These are phyloP conservation scores for Vigna unguiculata DNA, from an alignment of 306 rosid species.

Conservation along the genomic window DNA sequence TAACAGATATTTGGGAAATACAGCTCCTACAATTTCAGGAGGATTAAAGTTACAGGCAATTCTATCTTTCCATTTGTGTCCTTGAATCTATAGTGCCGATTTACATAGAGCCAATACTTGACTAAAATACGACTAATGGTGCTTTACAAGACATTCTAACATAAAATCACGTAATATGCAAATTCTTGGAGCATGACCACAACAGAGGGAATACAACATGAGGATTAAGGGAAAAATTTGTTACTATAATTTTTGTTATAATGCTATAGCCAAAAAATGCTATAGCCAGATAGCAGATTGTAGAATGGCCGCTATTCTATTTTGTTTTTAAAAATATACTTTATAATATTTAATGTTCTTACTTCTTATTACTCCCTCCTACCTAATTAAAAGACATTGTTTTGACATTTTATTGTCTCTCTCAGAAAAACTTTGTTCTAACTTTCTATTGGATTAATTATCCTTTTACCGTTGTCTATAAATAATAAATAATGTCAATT, in stretches of 20 bases:
- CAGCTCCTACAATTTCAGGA: neutral
- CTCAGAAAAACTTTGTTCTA: too few species aligned
- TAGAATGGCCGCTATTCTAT: too few species aligned
- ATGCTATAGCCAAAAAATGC: too few species aligned
- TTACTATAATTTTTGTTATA: neutral
- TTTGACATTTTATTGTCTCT: too few species aligned
- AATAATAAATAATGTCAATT: too few species aligned
- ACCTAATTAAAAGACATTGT: too few species aligned
- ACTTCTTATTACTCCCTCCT: too few species aligned
- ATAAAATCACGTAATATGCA: neutral
- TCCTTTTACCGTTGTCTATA: too few species aligned
- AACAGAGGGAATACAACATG: neutral
- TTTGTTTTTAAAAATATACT: too few species aligned
- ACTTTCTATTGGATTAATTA: too few species aligned
- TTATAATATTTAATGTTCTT: too few species aligned
- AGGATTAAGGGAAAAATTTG: neutral
- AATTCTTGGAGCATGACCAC: neutral
- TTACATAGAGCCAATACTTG: neutral
- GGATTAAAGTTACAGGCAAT: neutral
- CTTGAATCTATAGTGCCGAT: neutral
- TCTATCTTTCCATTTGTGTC: neutral
- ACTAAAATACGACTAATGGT: neutral
- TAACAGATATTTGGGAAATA: neutral
- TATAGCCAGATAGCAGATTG: too few species aligned
- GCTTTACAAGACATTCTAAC: neutral